These are phyloP conservation scores for Pseudonitzschia multiseries DNA, from an alignment of 108 stramenopile species.

Conservation along the genomic window DNA sequence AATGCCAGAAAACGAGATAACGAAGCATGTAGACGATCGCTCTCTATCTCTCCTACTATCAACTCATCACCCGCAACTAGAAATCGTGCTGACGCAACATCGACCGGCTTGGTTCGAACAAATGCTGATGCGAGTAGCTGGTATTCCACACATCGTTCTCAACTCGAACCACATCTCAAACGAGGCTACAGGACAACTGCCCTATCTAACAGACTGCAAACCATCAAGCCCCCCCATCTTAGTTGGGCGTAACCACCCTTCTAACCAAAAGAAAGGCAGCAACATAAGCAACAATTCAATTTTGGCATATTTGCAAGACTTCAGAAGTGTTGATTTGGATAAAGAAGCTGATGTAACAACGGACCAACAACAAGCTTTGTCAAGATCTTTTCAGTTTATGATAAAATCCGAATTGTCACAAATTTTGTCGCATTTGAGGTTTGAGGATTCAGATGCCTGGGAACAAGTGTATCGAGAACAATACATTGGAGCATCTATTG, in stretches of 20 bases:
- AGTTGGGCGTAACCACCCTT: slow-evolving; percentile 61
- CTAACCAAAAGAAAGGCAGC: slow-evolving; percentile 10
- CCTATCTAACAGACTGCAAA: slow-evolving; percentile 44
- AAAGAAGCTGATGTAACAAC: slow-evolving; percentile 23
- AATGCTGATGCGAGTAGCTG: slow-evolving; percentile 56
- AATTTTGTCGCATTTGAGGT: slow-evolving; percentile 52
- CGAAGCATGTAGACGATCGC: slow-evolving; percentile 8
- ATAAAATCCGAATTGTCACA: slow-evolving; percentile 49
- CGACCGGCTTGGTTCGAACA: slow-evolving; percentile 73
- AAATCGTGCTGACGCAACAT: slow-evolving; percentile 51
- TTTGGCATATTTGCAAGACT: slow-evolving; percentile 52
- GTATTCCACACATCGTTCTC: slow-evolving; percentile 52
- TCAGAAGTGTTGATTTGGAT: slow-evolving; percentile 31
- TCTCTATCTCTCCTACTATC: slow-evolving; percentile 27
- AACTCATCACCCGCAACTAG: slow-evolving; percentile 28
- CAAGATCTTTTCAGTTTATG: slow-evolving; percentile 36
- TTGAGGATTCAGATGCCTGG: slow-evolving; percentile 68
- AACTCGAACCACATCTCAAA: slow-evolving; percentile 53
- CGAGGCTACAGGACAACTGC: slow-evolving; percentile 66
- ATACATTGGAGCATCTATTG: slow-evolving; percentile 41
- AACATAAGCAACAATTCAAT: slow-evolving; percentile 47
- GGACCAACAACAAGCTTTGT: slow-evolving; percentile 20
- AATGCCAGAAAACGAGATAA: slow-evolving; percentile 1
- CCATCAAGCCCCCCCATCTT: slow-evolving; percentile 33
- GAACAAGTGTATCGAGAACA: slow-evolving; percentile 58